Evolutionary conservation across 768 basidiomycete species (phyloP).

Genomic region (Lentinula guzmanii): DNA sequence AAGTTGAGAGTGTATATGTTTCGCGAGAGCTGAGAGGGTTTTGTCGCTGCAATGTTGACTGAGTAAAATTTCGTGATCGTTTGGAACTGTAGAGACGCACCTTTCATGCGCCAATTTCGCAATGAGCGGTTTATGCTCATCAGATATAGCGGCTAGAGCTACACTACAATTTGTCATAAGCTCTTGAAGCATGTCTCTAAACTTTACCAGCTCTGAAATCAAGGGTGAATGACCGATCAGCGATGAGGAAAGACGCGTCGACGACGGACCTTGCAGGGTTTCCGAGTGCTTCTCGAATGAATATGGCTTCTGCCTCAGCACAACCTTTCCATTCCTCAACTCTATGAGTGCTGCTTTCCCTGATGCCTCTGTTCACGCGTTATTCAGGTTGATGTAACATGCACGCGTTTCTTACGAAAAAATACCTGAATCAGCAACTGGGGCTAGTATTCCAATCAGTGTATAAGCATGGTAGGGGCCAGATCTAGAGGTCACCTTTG

Average conservation of each 20-base stretch:
- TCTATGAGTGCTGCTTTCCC: conserved; percentile 47
- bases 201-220: conserved; percentile 63
- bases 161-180: conserved; percentile 39
- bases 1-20: conserved; percentile 64
- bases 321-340: conserved; percentile 69
- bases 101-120: conserved; percentile 85
- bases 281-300: conserved; percentile 77
- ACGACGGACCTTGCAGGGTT: conserved; percentile 65
- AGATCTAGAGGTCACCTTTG: conserved; percentile 22
- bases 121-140: conserved; percentile 66
- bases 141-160: conserved; percentile 55
- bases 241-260: conserved; percentile 1
- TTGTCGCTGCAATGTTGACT: conserved; percentile 55
- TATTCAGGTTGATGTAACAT: conserved; percentile 7
- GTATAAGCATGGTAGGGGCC: background rate
- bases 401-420: background rate
- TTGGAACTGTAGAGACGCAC: conserved; percentile 29
- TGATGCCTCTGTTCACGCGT: conserved; percentile 31
- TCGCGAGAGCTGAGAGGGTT: conserved; percentile 52
- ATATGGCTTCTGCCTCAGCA: conserved; percentile 69
- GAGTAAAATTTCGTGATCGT: background rate
- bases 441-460: background rate
- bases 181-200: conserved; percentile 65
- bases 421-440: conserved; percentile 6
- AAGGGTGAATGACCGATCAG: background rate